These are phyloP conservation scores for Talaromyces wortmannii DNA, from an alignment of 495 filamentous ascomycete species.

Conservation along the genomic window DNA sequence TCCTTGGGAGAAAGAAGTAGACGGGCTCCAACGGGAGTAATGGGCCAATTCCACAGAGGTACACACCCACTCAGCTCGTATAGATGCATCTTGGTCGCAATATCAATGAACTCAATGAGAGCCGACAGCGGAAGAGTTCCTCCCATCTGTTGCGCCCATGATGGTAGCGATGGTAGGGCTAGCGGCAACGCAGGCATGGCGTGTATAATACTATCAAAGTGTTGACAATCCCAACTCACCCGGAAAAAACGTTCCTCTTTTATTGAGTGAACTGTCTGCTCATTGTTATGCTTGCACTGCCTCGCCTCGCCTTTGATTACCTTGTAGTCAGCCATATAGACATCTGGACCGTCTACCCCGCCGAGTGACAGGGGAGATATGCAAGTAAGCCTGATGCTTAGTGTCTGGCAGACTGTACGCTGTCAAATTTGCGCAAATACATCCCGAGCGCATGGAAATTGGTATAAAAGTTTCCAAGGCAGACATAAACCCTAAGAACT, in stretches of 20 bases:
- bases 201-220: background rate
- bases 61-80: background rate
- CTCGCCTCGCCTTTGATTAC: background rate
- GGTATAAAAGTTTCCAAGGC: background rate
- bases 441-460: background rate
- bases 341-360: too few relatives aligned
- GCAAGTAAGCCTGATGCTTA: too few relatives aligned
- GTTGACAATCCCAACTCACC: too few relatives aligned
- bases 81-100: background rate
- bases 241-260: background rate
- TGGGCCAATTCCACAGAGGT: slow-evolving; percentile 1
- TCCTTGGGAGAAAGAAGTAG: background rate
- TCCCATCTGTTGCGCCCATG: slow-evolving; percentile 1
- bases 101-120: slow-evolving; percentile 1
- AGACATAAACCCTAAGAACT: background rate
- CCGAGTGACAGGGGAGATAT: too few relatives aligned
- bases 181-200: background rate
- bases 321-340: background rate
- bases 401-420: too few relatives aligned
- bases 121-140: background rate
- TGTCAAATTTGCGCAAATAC: too few relatives aligned
- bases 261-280: background rate
- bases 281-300: background rate
- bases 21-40: background rate
- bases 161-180: background rate